Percentiles rank a stretch among this genome's conserved stretches.
phyloP scores from a whole-genome alignment of 768 basidiomycete genomes.

The Coprinellus aureogranulatus region DNA sequence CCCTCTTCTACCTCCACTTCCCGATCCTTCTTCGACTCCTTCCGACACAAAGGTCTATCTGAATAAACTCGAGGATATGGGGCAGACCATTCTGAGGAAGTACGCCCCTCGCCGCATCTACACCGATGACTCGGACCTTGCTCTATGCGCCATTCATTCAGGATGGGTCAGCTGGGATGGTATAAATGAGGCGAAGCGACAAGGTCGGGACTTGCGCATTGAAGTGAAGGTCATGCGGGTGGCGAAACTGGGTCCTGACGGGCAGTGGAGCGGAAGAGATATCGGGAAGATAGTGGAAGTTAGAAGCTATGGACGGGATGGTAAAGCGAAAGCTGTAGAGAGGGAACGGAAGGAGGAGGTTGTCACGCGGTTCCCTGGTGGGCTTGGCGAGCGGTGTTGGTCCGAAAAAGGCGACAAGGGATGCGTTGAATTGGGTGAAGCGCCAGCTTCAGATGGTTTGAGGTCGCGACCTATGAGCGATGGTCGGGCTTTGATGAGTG shows the following conservation, averaged over 20 bases:
- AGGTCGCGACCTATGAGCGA: constrained; percentile 46
- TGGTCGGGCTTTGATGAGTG: constrained; percentile 60
- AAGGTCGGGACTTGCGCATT: constrained; percentile 39
- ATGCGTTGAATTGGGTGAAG: constrained; percentile 17
- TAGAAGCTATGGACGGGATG: constrained; percentile 11
- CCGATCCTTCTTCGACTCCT: neutral
- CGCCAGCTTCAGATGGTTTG: constrained; percentile 20
- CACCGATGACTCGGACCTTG: constrained; percentile 75
- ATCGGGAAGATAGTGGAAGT: constrained; percentile 7
- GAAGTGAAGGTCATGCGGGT: constrained; percentile 41
- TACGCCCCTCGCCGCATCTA: constrained; percentile 40
- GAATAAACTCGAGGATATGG: neutral
- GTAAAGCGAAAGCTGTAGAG: constrained; percentile 14
- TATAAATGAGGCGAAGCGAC: constrained; percentile 33
- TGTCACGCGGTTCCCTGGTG: constrained; percentile 46
- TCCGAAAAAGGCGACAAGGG: constrained; percentile 24
- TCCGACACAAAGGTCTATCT: neutral
- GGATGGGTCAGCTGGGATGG: constrained; percentile 55
- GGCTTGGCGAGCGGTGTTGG: constrained; percentile 41
- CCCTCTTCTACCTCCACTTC: neutral
- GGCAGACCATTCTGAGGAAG: constrained; percentile 1
- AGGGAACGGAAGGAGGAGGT: constrained; percentile 37
- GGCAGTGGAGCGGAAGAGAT: constrained; percentile 1
- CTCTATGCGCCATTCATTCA: constrained; percentile 66
- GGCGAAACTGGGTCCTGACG: constrained; percentile 12